Conservation (phyloP, 2,329 filamentous ascomycete genomes). For the Coccinonectria pachysandricola region DNA sequence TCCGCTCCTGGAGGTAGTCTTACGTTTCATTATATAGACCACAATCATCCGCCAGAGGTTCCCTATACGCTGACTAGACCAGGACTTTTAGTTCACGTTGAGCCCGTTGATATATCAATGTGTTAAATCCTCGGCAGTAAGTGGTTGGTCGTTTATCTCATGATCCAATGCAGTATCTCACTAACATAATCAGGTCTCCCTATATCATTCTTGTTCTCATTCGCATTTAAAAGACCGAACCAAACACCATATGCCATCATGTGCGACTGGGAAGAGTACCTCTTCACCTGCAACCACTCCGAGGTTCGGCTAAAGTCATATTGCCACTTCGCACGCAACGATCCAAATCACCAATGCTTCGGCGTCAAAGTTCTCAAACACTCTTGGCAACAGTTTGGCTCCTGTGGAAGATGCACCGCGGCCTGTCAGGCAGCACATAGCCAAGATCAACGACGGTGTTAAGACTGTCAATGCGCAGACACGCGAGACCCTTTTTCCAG, state of each 20-base stretch:
- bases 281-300: constrained; percentile 55
- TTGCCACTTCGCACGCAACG: constrained; percentile 67
- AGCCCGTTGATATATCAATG: no score
- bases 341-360: constrained; percentile 58
- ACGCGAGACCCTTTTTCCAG: background rate
- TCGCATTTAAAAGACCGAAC: no score
- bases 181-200: no score
- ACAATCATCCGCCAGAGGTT: no score
- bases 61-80: no score
- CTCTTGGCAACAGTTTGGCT: constrained; percentile 44
- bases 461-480: background rate
- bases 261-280: constrained; percentile 63
- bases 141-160: no score
- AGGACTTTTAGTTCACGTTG: no score
- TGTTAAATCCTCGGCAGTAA: no score
- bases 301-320: constrained; percentile 51
- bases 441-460: constrained; percentile 2
- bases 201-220: no score
- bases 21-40: no score
- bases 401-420: constrained; percentile 38
- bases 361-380: constrained; percentile 55
- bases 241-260: constrained; percentile 38
- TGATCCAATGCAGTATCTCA: no score
- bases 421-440: constrained; percentile 6
- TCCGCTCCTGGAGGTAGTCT: no score